These are phyloP conservation scores for Yamadazyma siamensis DNA, from an alignment of 1,139 yeast genomes.

Conservation along the genomic window DNA sequence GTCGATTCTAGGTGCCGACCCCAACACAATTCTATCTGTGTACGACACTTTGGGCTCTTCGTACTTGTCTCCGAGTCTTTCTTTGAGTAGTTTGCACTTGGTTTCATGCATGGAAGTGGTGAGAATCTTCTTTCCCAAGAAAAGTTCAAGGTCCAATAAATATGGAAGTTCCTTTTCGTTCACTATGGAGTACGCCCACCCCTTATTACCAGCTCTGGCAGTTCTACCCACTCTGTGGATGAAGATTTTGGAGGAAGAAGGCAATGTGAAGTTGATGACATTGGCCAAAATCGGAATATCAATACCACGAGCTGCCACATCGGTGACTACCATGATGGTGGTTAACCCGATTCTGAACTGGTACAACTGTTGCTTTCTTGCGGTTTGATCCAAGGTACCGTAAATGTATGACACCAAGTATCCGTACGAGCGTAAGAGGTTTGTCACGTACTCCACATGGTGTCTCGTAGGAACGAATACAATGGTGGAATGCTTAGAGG, in stretches of 20 bases:
- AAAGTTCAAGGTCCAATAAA: slow-evolving; percentile 82
- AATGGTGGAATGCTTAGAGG: slow-evolving; percentile 83
- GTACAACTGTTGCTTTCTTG: slow-evolving; percentile 84
- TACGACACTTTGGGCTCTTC: slow-evolving; percentile 60
- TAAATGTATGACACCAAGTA: slow-evolving; percentile 86
- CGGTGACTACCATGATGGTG: slow-evolving; percentile 86
- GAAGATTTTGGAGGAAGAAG: slow-evolving; percentile 89
- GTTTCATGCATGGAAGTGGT: slow-evolving; percentile 68
- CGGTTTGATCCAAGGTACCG: slow-evolving; percentile 93
- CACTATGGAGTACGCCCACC: slow-evolving; percentile 95
- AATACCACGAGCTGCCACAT: slow-evolving; percentile 99
- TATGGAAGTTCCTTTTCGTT: slow-evolving; percentile 87
- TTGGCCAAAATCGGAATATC: slow-evolving; percentile 96
- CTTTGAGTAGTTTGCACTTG: slow-evolving; percentile 49
- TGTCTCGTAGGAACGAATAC: slow-evolving; percentile 96
- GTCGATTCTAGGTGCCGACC: slow-evolving; percentile 71
- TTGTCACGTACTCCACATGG: slow-evolving; percentile 88
- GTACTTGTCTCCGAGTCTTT: slow-evolving; percentile 40
- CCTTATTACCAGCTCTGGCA: slow-evolving; percentile 97
- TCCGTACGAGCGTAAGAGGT: slow-evolving; percentile 69
- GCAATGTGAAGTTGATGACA: slow-evolving; percentile 85
- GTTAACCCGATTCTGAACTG: slow-evolving; percentile 84
- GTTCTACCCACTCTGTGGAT: slow-evolving; percentile 98
- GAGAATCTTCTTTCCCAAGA: slow-evolving; percentile 78
- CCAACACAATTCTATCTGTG: slow-evolving; percentile 76